Evolutionary conservation across 176 grass and related monocot genomes (phyloP).

Genomic region (Calamus simplicifolius): DNA sequence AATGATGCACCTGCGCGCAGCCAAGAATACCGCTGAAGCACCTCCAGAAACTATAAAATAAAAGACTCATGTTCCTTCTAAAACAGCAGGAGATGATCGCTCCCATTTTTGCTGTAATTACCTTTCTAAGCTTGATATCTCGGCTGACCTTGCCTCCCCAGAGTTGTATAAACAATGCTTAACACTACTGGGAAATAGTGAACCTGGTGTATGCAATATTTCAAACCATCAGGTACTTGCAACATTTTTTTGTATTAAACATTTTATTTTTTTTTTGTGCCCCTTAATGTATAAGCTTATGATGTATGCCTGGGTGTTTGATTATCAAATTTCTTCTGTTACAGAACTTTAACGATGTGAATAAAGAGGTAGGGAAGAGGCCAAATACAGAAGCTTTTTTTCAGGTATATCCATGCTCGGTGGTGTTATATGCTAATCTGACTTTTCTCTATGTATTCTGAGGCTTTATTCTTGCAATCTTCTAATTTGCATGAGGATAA

Average conservation of each 20-base stretch:
- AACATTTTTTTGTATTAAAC: slow-evolving; percentile 10
- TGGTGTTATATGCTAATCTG: not conserved
- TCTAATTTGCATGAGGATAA: not conserved
- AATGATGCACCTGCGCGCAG: slow-evolving; percentile 4
- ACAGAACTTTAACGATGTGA: slow-evolving; percentile 21
- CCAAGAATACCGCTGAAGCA: slow-evolving; percentile 4
- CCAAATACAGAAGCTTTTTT: not conserved
- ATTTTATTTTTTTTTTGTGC: not conserved
- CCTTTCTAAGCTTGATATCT: slow-evolving; percentile 26
- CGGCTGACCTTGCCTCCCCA: slow-evolving; percentile 18
- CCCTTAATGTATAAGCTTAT: not conserved
- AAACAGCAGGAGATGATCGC: slow-evolving; percentile 3
- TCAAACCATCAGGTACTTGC: slow-evolving; percentile 20
- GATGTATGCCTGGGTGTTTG: too few relatives aligned
- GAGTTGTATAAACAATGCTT: slow-evolving; percentile 23
- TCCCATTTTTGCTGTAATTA: slow-evolving; percentile 26
- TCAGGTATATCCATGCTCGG: slow-evolving; percentile 16
- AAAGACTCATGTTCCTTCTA: slow-evolving; percentile 12
- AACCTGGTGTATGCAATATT: slow-evolving; percentile 4
- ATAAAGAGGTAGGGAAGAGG: slow-evolving; percentile 4
- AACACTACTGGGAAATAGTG: slow-evolving; percentile 8
- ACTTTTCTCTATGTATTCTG: not conserved
- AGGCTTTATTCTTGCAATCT: not conserved
- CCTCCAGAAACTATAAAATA: slow-evolving; percentile 12
- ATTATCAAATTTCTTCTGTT: not conserved